These are phyloP conservation scores for Magnusiomyces suaveolens DNA, from an alignment of 1,139 yeast genomes.

Conservation along the genomic window DNA sequence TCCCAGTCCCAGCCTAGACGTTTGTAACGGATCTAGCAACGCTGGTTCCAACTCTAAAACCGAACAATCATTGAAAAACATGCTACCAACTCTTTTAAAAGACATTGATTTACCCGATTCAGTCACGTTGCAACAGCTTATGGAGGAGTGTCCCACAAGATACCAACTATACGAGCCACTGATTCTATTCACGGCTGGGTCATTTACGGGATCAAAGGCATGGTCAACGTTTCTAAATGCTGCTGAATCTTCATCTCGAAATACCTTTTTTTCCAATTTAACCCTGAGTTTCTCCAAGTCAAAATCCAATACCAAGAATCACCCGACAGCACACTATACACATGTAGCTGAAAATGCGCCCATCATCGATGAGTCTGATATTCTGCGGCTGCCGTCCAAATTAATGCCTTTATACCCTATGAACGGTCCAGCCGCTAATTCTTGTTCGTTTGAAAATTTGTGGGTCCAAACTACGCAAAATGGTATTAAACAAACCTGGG, in stretches of 20 bases:
- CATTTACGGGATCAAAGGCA: conserved; percentile 32
- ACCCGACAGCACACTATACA: conserved; percentile 31
- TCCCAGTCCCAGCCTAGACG: neutral
- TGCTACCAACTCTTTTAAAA: neutral
- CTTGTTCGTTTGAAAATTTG: conserved; percentile 54
- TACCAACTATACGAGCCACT: conserved; percentile 63
- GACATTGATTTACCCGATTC: neutral
- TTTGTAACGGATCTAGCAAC: conserved; percentile 8
- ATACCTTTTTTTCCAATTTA: neutral
- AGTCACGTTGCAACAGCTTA: conserved; percentile 1
- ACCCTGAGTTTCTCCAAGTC: conserved; percentile 2
- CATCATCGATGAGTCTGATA: conserved; percentile 37
- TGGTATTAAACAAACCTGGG: conserved; percentile 73
- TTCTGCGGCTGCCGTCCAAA: conserved; percentile 12
- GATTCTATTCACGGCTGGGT: conserved; percentile 41
- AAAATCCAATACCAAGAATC: conserved; percentile 17
- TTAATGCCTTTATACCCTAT: conserved; percentile 7
- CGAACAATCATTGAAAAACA: neutral
- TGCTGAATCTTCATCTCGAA: neutral
- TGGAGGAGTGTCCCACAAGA: conserved; percentile 35
- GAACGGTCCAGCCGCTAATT: neutral
- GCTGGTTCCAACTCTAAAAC: conserved; percentile 11
- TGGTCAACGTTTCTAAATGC: conserved; percentile 29
- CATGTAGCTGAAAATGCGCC: conserved; percentile 70
- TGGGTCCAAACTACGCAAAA: conserved; percentile 47